Evolutionary conservation across 108 stramenopile species (phyloP).

Genomic region (Fragilaria radians): DNA sequence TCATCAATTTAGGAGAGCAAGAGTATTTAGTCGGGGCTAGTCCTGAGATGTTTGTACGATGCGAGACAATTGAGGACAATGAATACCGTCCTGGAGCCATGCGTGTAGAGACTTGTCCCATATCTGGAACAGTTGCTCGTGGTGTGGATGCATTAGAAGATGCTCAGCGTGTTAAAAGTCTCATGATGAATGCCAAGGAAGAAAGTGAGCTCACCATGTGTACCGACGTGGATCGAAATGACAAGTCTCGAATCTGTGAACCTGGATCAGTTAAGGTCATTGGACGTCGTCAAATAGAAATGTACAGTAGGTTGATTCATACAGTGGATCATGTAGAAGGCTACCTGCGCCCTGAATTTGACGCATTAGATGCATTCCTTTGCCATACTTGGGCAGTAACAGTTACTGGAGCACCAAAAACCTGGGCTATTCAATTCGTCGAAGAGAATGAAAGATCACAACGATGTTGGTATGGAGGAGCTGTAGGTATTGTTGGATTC

Average conservation of each 20-base stretch:
- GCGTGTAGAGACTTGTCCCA: conserved; percentile 97
- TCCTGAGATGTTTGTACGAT: conserved; percentile 98
- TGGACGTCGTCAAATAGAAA: conserved; percentile 97
- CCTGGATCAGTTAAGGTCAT: conserved; percentile 96
- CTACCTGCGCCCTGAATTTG: conserved; percentile 91
- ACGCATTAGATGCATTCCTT: conserved; percentile 96
- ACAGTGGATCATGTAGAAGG: conserved; percentile 99
- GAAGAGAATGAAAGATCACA: conserved; percentile 93
- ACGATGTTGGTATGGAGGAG: conserved; percentile 96
- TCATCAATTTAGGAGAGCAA: conserved; percentile 90
- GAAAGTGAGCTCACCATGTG: conserved; percentile 98
- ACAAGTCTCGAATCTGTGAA: conserved; percentile 97
- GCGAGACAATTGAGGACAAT: conserved; percentile 79
- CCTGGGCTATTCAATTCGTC: conserved; percentile 97
- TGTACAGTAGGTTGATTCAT: conserved; percentile 96
- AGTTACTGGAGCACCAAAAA: conserved; percentile 97
- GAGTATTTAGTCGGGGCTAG: conserved; percentile 97
- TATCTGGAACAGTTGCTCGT: conserved; percentile 97
- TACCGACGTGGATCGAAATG: conserved; percentile 98
- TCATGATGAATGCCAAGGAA: conserved; percentile 95
- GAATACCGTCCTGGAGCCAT: conserved; percentile 77
- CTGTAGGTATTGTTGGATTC: conserved; percentile 96
- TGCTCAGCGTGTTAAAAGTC: conserved; percentile 81
- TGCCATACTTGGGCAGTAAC: conserved; percentile 99
- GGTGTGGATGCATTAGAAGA: conserved; percentile 97